Evolutionary conservation across 1,284 basidiomycete genomes (phyloP).

Genomic region (Ceratobasidium sp.): DNA sequence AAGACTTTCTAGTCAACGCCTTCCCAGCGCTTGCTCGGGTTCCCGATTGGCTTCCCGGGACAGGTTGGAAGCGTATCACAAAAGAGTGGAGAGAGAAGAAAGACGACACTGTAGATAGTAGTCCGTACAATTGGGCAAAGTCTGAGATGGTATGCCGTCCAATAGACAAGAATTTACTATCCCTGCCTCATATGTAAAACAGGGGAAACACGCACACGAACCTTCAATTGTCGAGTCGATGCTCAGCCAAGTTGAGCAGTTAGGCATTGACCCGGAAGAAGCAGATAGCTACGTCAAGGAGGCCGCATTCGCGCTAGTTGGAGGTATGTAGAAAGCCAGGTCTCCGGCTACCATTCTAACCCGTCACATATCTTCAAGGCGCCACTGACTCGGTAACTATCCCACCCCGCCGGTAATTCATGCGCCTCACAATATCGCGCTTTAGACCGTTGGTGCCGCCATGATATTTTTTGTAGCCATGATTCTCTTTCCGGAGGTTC

Average conservation of each 20-base stretch:
- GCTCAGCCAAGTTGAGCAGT: neutral
- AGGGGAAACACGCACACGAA: neutral
- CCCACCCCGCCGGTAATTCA: too few species aligned
- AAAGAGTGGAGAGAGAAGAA: constrained; percentile 38
- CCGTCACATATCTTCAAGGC: too few species aligned
- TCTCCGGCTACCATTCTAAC: too few species aligned
- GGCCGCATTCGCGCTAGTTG: neutral
- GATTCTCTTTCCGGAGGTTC: neutral
- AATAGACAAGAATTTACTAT: neutral
- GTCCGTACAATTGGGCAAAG: constrained; percentile 26
- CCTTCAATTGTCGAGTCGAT: constrained; percentile 17
- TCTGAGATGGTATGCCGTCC: constrained; percentile 1
- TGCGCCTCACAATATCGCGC: too few species aligned
- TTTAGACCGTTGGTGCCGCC: too few species aligned
- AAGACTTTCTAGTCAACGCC: constrained; percentile 43
- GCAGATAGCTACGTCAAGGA: neutral
- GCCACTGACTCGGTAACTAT: too few species aligned
- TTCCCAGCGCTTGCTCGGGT: constrained; percentile 30
- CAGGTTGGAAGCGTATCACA: constrained; percentile 23
- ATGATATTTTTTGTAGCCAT: constrained; percentile 9
- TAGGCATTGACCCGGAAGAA: constrained; percentile 1
- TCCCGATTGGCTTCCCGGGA: constrained; percentile 45
- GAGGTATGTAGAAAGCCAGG: neutral
- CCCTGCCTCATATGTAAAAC: neutral
- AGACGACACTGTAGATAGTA: constrained; percentile 2